Conservation (phyloP, 2,329 filamentous ascomycete genomes). For the Orbilia ellipsospora region DNA sequence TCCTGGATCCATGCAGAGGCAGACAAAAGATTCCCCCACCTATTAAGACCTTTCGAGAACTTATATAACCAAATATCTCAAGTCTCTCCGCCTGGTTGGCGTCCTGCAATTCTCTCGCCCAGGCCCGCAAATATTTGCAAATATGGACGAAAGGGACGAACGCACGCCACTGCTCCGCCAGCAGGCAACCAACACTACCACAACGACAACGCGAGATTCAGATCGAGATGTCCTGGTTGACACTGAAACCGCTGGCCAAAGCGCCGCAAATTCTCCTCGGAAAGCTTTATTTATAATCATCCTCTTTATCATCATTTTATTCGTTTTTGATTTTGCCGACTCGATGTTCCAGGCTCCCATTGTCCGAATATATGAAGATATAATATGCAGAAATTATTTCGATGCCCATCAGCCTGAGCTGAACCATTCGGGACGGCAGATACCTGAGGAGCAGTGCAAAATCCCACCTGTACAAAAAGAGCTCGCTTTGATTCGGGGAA, state of each 20-base stretch:
- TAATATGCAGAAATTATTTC: slow-evolving; percentile 47
- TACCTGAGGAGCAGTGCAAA: slow-evolving; percentile 49
- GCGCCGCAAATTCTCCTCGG: slow-evolving; percentile 7
- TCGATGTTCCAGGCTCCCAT: slow-evolving; percentile 18
- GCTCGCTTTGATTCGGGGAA: slow-evolving; percentile 33
- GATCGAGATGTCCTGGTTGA: slow-evolving; percentile 11
- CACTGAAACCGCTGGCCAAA: slow-evolving; percentile 7
- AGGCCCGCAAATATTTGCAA: background rate
- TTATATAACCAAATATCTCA: no score
- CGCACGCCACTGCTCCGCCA: slow-evolving; percentile 23
- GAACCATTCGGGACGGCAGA: slow-evolving; percentile 15
- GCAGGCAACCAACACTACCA: background rate
- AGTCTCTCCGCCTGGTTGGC: no score
- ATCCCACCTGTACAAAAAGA: slow-evolving; percentile 45
- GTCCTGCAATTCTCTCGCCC: background rate
- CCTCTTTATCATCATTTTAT: slow-evolving; percentile 19
- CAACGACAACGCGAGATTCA: background rate
- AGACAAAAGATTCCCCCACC: no score
- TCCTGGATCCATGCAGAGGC: no score
- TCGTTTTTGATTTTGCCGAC: slow-evolving; percentile 25
- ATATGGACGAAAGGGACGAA: slow-evolving; percentile 29
- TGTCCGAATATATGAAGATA: slow-evolving; percentile 49
- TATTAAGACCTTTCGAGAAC: no score
- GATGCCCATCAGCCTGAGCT: slow-evolving; percentile 19
- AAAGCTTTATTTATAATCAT: slow-evolving; percentile 19